These are phyloP conservation scores for Mycena galopus DNA, from an alignment of 768 basidiomycete species.

Conservation along the genomic window DNA sequence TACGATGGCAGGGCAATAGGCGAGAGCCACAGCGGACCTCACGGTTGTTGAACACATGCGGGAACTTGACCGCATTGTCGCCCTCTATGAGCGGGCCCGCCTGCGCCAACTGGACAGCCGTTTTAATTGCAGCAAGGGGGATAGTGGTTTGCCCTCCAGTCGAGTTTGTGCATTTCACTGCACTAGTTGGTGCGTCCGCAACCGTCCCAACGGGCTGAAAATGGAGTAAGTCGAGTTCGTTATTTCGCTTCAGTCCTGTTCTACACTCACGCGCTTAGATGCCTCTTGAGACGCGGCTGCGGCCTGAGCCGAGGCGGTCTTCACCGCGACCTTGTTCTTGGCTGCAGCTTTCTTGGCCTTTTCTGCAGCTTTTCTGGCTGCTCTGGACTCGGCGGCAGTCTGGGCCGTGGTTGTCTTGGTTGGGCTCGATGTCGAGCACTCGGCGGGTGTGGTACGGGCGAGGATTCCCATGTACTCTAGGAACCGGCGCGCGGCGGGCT, in stretches of 20 bases:
- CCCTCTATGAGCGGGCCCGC: conserved; percentile 18
- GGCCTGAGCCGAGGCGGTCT: too few relatives aligned
- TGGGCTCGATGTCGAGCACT: conserved; percentile 7
- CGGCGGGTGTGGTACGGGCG: background rate
- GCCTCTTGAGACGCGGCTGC: too few relatives aligned
- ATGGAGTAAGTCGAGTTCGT: background rate
- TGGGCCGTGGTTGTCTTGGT: background rate
- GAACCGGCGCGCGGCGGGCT: conserved; percentile 26
- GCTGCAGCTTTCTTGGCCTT: too few relatives aligned
- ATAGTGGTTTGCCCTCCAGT: conserved; percentile 9
- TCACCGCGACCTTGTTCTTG: too few relatives aligned
- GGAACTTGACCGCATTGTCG: conserved; percentile 30
- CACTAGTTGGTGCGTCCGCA: conserved; percentile 19
- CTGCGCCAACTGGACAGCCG: conserved; percentile 25
- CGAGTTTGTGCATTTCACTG: conserved; percentile 18
- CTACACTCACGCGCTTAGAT: conserved; percentile 19
- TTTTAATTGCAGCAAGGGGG: conserved; percentile 19
- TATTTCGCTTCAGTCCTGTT: too few relatives aligned
- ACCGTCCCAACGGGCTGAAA: conserved; percentile 17
- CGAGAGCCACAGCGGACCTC: background rate
- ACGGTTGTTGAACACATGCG: conserved; percentile 27
- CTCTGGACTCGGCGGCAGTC: background rate
- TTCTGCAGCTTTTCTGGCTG: conserved; percentile 11
- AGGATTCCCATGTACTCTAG: conserved; percentile 24
- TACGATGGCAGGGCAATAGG: too few relatives aligned